Percentiles rank a stretch among this genome's conserved stretches.
Conservation (phyloP, 768 basidiomycete genomes). For the Tremella yokohamensis region DNA sequence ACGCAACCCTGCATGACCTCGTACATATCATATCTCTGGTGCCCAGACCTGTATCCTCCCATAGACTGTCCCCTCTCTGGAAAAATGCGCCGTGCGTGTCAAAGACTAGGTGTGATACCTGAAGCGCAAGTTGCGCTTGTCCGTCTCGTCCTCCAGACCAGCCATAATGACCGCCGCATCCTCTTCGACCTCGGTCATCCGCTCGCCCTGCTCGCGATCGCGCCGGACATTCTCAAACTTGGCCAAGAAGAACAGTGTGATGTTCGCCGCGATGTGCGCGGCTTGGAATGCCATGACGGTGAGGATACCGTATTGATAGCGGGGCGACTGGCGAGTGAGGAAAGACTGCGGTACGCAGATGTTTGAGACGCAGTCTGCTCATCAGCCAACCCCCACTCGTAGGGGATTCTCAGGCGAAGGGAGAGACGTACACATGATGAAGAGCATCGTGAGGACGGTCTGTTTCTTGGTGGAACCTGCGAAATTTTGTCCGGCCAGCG, state of each 20-base stretch:
- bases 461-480: constrained; percentile 2
- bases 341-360: constrained; percentile 2
- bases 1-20: too few relatives aligned
- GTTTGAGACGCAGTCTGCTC: constrained; percentile 1
- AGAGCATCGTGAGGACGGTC: constrained; percentile 3
- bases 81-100: too few relatives aligned
- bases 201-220: too few relatives aligned
- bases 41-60: too few relatives aligned
- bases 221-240: background rate
- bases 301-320: background rate
- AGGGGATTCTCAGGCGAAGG: background rate
- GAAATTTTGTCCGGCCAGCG: constrained; percentile 1
- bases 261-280: constrained; percentile 2
- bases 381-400: background rate
- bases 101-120: background rate
- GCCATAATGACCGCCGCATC: background rate
- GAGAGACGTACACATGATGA: constrained; percentile 1
- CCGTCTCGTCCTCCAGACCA: constrained; percentile 2
- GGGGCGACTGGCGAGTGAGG: background rate
- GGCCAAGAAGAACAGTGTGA: constrained; percentile 2
- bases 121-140: constrained; percentile 4
- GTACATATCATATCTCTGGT: too few relatives aligned
- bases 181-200: background rate
- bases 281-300: constrained; percentile 4
- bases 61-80: too few relatives aligned